Evolutionary conservation across 306 rosid genomes (phyloP).

Genomic region (Medicago lupulina): DNA sequence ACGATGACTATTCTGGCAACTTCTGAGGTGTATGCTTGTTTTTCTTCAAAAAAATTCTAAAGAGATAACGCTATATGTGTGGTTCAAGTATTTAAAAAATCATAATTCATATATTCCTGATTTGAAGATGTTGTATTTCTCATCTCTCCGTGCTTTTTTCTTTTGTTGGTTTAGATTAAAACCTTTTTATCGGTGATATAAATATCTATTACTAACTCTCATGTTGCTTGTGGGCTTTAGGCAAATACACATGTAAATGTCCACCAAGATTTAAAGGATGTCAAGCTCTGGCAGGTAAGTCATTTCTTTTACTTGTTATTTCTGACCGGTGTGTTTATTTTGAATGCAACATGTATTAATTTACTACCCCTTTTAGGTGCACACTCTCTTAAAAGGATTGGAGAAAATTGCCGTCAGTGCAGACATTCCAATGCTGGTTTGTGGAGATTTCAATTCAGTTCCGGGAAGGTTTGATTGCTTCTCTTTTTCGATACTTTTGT

Average conservation of each 20-base stretch:
- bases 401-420: slow-evolving; percentile 99
- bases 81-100: slow-evolving; percentile 1
- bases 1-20: background rate
- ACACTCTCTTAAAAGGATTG: slow-evolving; percentile 93
- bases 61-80: background rate
- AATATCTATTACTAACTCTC: slow-evolving; percentile 21
- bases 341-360: slow-evolving; percentile 14
- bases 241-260: slow-evolving; percentile 95
- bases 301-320: slow-evolving; percentile 29
- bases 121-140: slow-evolving; percentile 11
- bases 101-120: slow-evolving; percentile 14
- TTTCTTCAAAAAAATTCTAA: slow-evolving; percentile 9
- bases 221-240: slow-evolving; percentile 52
- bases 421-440: slow-evolving; percentile 98
- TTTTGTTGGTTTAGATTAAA: slow-evolving; percentile 3
- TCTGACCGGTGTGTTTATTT: slow-evolving; percentile 4
- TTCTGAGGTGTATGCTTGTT: background rate
- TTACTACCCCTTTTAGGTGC: slow-evolving; percentile 65
- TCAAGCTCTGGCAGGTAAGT: slow-evolving; percentile 96
- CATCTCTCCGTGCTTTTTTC: background rate
- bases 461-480: slow-evolving; percentile 86
- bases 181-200: slow-evolving; percentile 22
- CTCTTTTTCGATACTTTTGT: background rate
- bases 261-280: slow-evolving; percentile 87
- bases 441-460: slow-evolving; percentile 95